Conservation (phyloP, 768 basidiomycete species). For the Lactarius indigo region DNA sequence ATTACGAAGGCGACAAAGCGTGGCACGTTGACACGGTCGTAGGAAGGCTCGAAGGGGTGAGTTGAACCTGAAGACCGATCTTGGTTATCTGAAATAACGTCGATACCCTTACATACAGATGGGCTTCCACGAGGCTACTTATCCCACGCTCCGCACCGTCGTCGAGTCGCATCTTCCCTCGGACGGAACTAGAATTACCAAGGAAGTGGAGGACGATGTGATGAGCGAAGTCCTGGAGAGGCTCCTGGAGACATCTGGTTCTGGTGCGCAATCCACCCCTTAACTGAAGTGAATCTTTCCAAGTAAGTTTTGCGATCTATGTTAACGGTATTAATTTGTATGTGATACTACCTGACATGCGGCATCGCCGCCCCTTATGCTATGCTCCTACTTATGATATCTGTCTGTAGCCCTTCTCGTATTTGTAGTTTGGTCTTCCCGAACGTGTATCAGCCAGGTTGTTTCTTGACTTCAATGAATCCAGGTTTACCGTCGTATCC, state of each 20-base stretch:
- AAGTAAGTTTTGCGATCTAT: background rate
- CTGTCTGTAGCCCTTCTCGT: slow-evolving; percentile 9
- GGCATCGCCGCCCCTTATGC: background rate
- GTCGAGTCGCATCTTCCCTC: slow-evolving; percentile 38
- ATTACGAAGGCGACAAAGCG: slow-evolving; percentile 27
- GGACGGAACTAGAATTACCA: slow-evolving; percentile 44
- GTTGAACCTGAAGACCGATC: slow-evolving; percentile 29
- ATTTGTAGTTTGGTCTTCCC: background rate
- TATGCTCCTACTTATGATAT: slow-evolving; percentile 1
- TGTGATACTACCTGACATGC: background rate
- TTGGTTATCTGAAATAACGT: background rate
- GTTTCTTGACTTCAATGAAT: background rate
- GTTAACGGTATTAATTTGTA: background rate
- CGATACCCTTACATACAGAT: slow-evolving; percentile 43
- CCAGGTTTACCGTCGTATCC: background rate
- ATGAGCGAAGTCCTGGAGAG: slow-evolving; percentile 62
- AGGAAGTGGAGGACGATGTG: slow-evolving; percentile 62
- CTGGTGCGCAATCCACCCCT: slow-evolving; percentile 2
- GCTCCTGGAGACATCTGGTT: slow-evolving; percentile 39
- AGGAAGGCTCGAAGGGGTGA: slow-evolving; percentile 52
- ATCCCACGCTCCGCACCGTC: slow-evolving; percentile 49
- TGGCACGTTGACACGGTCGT: slow-evolving; percentile 17
- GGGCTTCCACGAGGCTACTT: slow-evolving; percentile 59
- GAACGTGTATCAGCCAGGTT: background rate
- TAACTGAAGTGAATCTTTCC: background rate